A percentile compares a stretch with the other conserved stretches of the same genome.
Conservation (phyloP, 192 early-diverging fungal species). For the Backusella tarrabulga region DNA sequence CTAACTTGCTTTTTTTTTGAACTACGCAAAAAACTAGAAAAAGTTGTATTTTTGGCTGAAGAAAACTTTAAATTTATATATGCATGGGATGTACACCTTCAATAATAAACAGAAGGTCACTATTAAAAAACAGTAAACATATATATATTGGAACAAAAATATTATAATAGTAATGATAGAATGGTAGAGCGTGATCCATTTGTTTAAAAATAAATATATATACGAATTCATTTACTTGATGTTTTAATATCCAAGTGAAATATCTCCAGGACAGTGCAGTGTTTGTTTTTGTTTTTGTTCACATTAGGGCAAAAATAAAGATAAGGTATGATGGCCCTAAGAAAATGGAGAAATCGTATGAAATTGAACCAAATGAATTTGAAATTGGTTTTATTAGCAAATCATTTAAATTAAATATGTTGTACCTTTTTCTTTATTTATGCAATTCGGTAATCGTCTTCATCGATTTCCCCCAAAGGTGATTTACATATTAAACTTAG, state of each 20-base stretch:
- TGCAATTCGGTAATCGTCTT: no score
- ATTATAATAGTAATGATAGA: neutral
- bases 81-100: neutral
- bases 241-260: neutral
- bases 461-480: no score
- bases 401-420: no score
- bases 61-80: neutral
- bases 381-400: no score
- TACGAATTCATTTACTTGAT: neutral
- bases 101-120: neutral
- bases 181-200: neutral
- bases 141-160: neutral
- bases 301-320: neutral
- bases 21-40: neutral
- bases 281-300: no score
- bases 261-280: neutral
- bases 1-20: neutral
- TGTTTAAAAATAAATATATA: neutral
- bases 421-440: no score
- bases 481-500: no score
- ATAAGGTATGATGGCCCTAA: neutral
- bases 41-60: neutral
- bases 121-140: neutral
- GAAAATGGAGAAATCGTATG: no score
- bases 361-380: no score